phyloP scores from a whole-genome alignment of 2,329 filamentous ascomycete species.

The Diplodia corticola region DNA sequence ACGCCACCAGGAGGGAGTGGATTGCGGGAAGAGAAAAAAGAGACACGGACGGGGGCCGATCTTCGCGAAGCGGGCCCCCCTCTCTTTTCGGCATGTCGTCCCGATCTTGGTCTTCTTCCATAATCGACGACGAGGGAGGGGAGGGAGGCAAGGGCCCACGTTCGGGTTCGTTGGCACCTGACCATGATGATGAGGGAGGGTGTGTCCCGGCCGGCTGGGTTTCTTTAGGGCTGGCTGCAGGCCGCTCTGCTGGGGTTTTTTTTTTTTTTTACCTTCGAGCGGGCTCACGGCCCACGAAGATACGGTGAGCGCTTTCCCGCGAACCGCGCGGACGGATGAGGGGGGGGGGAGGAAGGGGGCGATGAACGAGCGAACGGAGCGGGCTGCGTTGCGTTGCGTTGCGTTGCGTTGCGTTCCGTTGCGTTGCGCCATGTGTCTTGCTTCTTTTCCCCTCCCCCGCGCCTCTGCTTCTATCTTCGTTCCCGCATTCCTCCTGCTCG shows the following conservation, averaged over 20 bases:
- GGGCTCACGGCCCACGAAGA: neutral
- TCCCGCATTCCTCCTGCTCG: no score
- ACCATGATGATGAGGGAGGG: no score
- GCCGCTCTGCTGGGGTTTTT: neutral
- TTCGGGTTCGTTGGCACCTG: neutral
- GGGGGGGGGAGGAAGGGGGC: no score
- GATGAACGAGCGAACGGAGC: neutral
- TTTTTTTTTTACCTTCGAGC: neutral
- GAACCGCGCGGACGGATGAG: neutral
- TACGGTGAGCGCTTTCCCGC: neutral
- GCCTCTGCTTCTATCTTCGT: neutral
- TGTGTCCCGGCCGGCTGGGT: neutral
- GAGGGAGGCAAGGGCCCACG: no score
- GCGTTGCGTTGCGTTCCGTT: no score
- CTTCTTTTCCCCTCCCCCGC: no score
- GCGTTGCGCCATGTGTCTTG: neutral
- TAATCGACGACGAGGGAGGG: neutral
- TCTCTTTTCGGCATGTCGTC: neutral
- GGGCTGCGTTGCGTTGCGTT: no score
- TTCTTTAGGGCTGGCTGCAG: neutral
- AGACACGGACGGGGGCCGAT: neutral
- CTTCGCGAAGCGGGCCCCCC: neutral
- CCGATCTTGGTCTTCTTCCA: neutral
- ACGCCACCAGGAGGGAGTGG: no score
- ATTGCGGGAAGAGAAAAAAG: neutral